Evolutionary conservation across 257 asterid species (phyloP), one percentile per base, ranked within the genome.

Genomic region (Lavandula angustifolia): DNA sequence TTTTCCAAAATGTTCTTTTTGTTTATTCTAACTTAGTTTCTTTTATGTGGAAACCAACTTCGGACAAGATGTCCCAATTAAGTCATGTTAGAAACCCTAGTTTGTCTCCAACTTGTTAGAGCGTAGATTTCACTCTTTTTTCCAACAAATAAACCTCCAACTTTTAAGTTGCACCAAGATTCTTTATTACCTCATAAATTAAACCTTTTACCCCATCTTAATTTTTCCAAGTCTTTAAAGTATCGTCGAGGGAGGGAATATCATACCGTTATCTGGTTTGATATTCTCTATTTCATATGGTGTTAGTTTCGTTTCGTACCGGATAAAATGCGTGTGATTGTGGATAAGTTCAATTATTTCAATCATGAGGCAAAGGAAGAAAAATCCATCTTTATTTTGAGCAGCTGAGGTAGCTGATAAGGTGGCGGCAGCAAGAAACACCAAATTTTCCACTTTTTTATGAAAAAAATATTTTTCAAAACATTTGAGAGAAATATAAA

Each of bases 351-450:
- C 68, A 13, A 27, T 60, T 14, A 33, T 50, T 49, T 49, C 14
- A 47, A 35, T 13, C 11, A 50, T 52, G 17, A 65, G 2, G 35
- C 60, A 38, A 65, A 34, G 48, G 69, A 53, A 53, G 33, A 22
- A 22, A 22, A 0, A 55, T 62, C 40, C 32, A 62, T 50, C 53
- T 66, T 60, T 71, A 71, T 66, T 70, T 42, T 64, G 48, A 57
- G 48, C 47, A 14, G 11, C 49, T 59, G 63, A 72, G 55, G 22
- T 41, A 41, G 67, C 56, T 57, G 80, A 59, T 75, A 75, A 70
- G 73, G 70, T 64, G 73, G 71, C 79, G 64, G 70, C 66, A 51
- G 76, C 76, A 64, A 64, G 18, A 52, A 64, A 70, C 79, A 75
- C 69, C 56, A 60, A 51, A 37, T 54, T 67, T 44, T 60, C 7